Conservation (phyloP, 495 filamentous ascomycete genomes). For the Aspergillus leporis region DNA sequence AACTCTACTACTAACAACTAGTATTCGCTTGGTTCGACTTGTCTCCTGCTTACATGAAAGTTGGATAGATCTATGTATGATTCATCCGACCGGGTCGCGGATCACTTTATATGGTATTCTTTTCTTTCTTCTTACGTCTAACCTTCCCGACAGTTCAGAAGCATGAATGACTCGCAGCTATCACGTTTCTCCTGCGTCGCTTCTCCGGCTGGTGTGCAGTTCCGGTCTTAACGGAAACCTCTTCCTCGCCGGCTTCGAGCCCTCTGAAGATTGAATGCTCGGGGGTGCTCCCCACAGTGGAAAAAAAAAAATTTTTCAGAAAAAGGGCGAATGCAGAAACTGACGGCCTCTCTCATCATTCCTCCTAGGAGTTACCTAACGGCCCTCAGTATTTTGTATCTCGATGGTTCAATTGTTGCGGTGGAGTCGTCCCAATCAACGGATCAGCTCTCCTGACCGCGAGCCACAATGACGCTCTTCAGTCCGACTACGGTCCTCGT, state of each 20-base stretch:
- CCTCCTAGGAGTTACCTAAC: slow-evolving; percentile 10
- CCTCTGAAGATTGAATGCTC: slow-evolving; percentile 8
- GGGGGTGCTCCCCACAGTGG: slow-evolving; percentile 7
- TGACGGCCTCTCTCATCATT: neutral
- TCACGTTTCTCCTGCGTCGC: slow-evolving; percentile 9
- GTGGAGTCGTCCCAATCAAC: slow-evolving; percentile 24
- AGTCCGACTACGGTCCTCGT: slow-evolving; percentile 81
- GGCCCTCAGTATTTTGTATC: slow-evolving; percentile 17
- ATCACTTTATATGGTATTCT: neutral
- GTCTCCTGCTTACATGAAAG: slow-evolving; percentile 6
- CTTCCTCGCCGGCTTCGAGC: slow-evolving; percentile 14
- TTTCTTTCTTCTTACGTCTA: slow-evolving; percentile 7
- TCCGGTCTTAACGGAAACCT: slow-evolving; percentile 28
- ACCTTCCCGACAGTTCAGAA: neutral
- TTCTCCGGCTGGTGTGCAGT: slow-evolving; percentile 16
- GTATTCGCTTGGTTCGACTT: slow-evolving; percentile 10
- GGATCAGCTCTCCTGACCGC: slow-evolving; percentile 45
- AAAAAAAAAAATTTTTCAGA: neutral
- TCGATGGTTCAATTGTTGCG: slow-evolving; percentile 27
- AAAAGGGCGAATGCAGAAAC: neutral
- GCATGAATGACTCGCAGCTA: slow-evolving; percentile 22
- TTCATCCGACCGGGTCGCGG: slow-evolving; percentile 4
- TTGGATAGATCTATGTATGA: slow-evolving; percentile 20
- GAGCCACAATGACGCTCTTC: slow-evolving; percentile 56
- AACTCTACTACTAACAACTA: slow-evolving; percentile 9